These are phyloP conservation scores for Fusarium virguliforme DNA, from an alignment of 2,329 filamentous ascomycete genomes.

Conservation along the genomic window DNA sequence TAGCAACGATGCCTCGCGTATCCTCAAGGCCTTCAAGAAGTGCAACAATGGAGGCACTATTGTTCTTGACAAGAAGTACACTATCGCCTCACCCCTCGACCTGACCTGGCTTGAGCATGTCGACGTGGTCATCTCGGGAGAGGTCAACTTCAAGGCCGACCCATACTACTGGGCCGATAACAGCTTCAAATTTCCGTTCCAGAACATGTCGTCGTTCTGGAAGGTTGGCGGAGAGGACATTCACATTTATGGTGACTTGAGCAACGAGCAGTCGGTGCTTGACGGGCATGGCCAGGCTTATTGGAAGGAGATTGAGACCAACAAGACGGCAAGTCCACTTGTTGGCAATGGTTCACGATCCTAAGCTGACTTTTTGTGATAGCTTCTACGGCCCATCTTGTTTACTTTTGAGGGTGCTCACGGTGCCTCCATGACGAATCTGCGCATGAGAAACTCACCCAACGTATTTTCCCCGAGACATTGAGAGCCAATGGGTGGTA, in stretches of 20 bases:
- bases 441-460: slow-evolving; percentile 73
- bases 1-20: slow-evolving; percentile 39
- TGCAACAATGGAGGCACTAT: slow-evolving; percentile 77
- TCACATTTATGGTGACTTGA: slow-evolving; percentile 78
- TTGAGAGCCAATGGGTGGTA: accelerated
- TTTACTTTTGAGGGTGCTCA: slow-evolving; percentile 54
- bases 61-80: slow-evolving; percentile 73
- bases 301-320: slow-evolving; percentile 44
- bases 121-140: slow-evolving; percentile 72
- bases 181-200: slow-evolving; percentile 75
- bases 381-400: slow-evolving; percentile 48
- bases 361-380: slow-evolving; percentile 49
- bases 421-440: slow-evolving; percentile 70
- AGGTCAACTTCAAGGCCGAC: slow-evolving; percentile 76
- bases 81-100: slow-evolving; percentile 75
- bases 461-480: slow-evolving; percentile 29
- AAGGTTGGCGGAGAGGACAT: slow-evolving; percentile 59
- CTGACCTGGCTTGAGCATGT: slow-evolving; percentile 75
- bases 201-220: slow-evolving; percentile 70
- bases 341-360: slow-evolving; percentile 55
- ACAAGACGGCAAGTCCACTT: slow-evolving; percentile 61
- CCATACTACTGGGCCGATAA: slow-evolving; percentile 79
- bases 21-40: slow-evolving; percentile 48
- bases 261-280: slow-evolving; percentile 76
- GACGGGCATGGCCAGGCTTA: slow-evolving; percentile 58